phyloP scores from a whole-genome alignment of 106 monocot species.

The Dendrobium nobile region DNA sequence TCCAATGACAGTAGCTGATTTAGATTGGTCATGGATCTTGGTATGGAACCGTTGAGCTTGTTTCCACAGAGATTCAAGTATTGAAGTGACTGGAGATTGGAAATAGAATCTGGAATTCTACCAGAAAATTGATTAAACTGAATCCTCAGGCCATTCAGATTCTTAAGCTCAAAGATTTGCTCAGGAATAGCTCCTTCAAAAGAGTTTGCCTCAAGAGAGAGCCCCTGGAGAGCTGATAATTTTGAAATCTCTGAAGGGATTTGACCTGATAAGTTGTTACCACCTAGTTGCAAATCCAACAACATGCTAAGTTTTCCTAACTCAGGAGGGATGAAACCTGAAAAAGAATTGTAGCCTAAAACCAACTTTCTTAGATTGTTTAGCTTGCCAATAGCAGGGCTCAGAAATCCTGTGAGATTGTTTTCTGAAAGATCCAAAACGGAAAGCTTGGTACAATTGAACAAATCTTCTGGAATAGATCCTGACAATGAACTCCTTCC shows the following conservation, averaged over 20 bases:
- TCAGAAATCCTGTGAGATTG: constrained; percentile 48
- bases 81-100: constrained; percentile 48
- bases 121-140: constrained; percentile 45
- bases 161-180: constrained; percentile 39
- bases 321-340: constrained; percentile 51
- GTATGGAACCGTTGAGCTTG: constrained; percentile 65
- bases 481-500: constrained; percentile 38
- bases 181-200: constrained; percentile 47
- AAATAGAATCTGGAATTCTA: constrained; percentile 43
- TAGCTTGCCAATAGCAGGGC: constrained; percentile 37
- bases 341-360: constrained; percentile 44
- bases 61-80: constrained; percentile 57
- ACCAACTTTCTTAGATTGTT: constrained; percentile 20
- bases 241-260: constrained; percentile 56
- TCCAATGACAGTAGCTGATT: constrained; percentile 43
- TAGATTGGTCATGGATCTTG: constrained; percentile 37
- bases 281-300: constrained; percentile 21
- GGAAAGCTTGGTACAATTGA: constrained; percentile 47
- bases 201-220: constrained; percentile 35
- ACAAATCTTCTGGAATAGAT: constrained; percentile 56
- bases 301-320: constrained; percentile 53
- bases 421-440: constrained; percentile 29
- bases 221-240: constrained; percentile 46
- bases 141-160: constrained; percentile 33
- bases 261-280: constrained; percentile 44